phyloP scores from a whole-genome alignment of 176 grass and related monocot genomes.

The Paspalum vaginatum region DNA sequence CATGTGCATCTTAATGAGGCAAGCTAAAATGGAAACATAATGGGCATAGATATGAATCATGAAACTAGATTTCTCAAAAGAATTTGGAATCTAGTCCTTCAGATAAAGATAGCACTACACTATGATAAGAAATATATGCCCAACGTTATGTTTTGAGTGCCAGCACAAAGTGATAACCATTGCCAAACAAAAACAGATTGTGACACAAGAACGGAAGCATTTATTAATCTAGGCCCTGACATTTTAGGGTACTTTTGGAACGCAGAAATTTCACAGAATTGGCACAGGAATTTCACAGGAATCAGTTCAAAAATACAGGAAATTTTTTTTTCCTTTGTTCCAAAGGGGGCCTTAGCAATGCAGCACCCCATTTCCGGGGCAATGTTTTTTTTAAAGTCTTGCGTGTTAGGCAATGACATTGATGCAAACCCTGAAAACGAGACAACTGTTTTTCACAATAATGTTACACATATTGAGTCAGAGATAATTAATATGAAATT shows the following conservation, averaged over 20 bases:
- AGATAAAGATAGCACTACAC: too few relatives aligned
- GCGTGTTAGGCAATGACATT: not conserved
- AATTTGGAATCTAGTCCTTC: not conserved
- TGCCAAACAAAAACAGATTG: constrained; percentile 25
- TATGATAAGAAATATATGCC: not conserved
- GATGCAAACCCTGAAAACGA: not conserved
- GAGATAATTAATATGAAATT: not conserved
- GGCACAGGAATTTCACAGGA: too few relatives aligned
- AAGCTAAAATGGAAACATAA: constrained; percentile 22
- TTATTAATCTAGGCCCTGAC: constrained; percentile 12
- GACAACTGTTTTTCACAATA: not conserved
- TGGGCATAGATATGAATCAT: constrained; percentile 8
- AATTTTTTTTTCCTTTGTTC: too few relatives aligned
- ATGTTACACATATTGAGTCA: not conserved
- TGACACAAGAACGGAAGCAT: constrained; percentile 34
- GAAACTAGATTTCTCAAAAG: constrained; percentile 9
- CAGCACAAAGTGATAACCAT: constrained; percentile 17
- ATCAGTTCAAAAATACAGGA: too few relatives aligned
- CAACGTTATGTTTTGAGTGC: constrained; percentile 18
- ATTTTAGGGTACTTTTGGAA: constrained; percentile 4
- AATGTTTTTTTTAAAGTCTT: not conserved
- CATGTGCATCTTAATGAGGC: constrained; percentile 7
- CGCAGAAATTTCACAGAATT: too few relatives aligned
- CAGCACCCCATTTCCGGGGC: not conserved
- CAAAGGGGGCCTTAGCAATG: too few relatives aligned